Percentiles rank a stretch among this genome's conserved stretches.
phyloP scores from a whole-genome alignment of 495 filamentous ascomycete species.

The Entonaema liquescens region DNA sequence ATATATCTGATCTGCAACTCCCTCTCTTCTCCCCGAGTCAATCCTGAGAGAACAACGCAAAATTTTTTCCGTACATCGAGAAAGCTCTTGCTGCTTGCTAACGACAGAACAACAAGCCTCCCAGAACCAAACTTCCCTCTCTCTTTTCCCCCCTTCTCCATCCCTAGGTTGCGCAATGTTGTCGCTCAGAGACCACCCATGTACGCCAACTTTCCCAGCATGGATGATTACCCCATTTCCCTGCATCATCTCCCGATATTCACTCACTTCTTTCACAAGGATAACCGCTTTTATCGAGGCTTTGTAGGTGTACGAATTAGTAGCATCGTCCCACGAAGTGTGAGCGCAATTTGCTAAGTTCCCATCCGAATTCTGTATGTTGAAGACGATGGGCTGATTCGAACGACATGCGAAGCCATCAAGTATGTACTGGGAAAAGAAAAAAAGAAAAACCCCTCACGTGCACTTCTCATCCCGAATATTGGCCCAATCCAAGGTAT shows the following conservation, averaged over 20 bases:
- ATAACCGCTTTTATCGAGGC: conserved; percentile 12
- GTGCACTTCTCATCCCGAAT: conserved; percentile 7
- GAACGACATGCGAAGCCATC: conserved; percentile 25
- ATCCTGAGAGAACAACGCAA: not conserved
- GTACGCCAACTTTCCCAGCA: not conserved
- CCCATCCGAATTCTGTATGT: not conserved
- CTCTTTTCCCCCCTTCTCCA: not conserved
- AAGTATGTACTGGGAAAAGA: conserved; percentile 46
- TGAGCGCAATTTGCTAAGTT: not conserved
- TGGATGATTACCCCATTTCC: not conserved
- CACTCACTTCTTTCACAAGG: not conserved
- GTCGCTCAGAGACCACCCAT: not conserved
- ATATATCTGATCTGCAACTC: conserved; percentile 4
- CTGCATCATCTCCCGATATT: conserved; percentile 9
- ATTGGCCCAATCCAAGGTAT: conserved; percentile 7
- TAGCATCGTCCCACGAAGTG: not conserved
- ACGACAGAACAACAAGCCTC: not conserved
- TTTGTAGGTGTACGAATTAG: conserved; percentile 4
- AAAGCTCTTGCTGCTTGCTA: not conserved
- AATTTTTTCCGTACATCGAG: not conserved
- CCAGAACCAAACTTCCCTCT: not conserved
- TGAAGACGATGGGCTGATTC: conserved; percentile 9
- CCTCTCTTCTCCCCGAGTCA: not conserved
- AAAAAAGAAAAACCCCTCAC: conserved; percentile 22
- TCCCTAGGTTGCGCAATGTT: not conserved